Evolutionary conservation across 2,329 filamentous ascomycete species (phyloP).

Genomic region (Nigrospora sphaerica): DNA sequence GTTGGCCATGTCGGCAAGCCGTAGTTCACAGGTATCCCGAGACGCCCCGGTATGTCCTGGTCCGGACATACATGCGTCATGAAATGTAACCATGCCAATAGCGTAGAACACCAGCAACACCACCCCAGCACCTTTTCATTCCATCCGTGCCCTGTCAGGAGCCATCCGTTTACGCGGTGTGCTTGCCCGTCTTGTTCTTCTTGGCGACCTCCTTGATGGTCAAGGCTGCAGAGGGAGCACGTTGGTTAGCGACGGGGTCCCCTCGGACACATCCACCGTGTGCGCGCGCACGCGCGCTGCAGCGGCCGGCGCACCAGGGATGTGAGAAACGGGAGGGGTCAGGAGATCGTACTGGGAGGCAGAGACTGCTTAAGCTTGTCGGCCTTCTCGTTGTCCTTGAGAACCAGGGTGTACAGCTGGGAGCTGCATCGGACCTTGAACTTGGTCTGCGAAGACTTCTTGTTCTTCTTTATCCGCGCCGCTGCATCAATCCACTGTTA

Average conservation of each 20-base stretch:
- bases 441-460: conserved; percentile 88
- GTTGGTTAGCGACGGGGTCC: conserved; percentile 7
- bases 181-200: conserved; percentile 43
- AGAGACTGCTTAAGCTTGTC: conserved; percentile 99
- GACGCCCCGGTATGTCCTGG: conserved; percentile 36
- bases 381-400: conserved; percentile 98
- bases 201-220: conserved; percentile 47
- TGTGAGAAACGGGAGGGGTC: not conserved
- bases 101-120: not conserved
- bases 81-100: conserved; percentile 4
- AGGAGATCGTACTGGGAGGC: conserved; percentile 73
- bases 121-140: conserved; percentile 2
- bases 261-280: too few species aligned
- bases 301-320: too few species aligned
- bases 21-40: conserved; percentile 48
- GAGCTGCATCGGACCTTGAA: conserved; percentile 99
- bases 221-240: conserved; percentile 29
- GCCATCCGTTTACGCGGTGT: conserved; percentile 24
- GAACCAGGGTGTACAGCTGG: conserved; percentile 94
- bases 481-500: conserved; percentile 39
- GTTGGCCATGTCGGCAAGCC: conserved; percentile 22
- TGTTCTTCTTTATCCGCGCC: conserved; percentile 94
- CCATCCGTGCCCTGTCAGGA: not conserved
- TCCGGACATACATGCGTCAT: conserved; percentile 13
- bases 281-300: too few species aligned